Conservation (phyloP, 169 alveolate species). For the Cryptosporidium xiaoi region DNA sequence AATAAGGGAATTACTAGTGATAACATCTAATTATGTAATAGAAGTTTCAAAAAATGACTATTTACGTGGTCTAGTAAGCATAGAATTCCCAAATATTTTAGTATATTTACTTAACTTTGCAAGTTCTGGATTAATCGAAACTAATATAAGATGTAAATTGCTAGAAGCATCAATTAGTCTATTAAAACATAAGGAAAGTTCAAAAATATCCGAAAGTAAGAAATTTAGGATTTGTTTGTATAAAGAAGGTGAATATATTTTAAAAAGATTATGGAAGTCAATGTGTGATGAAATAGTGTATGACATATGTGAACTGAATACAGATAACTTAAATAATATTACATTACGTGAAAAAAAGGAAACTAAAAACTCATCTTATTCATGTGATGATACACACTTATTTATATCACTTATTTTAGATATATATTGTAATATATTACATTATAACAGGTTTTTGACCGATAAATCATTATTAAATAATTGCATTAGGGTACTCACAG, state of each 20-base stretch:
- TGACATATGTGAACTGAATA: not conserved
- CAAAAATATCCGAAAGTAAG: constrained; percentile 26
- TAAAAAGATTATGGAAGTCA: constrained; percentile 40
- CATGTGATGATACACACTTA: not conserved
- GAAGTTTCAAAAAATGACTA: constrained; percentile 3
- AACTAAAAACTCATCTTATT: not conserved
- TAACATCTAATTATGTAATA: constrained; percentile 14
- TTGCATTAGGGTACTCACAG: constrained; percentile 15
- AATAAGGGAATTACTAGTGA: constrained; percentile 17
- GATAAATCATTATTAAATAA: not conserved
- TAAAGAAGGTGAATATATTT: not conserved
- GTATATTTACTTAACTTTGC: constrained; percentile 22
- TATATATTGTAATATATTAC: constrained; percentile 32
- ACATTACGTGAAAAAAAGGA: not conserved
- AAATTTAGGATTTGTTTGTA: constrained; percentile 20
- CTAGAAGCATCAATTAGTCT: constrained; percentile 18
- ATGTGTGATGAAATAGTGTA: not conserved
- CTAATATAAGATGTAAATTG: constrained; percentile 24
- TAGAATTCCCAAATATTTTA: constrained; percentile 36
- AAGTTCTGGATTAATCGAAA: constrained; percentile 25
- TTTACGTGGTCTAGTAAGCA: constrained; percentile 5
- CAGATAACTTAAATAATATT: not conserved
- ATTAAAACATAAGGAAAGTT: constrained; percentile 6
- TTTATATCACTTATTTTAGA: constrained; percentile 18
- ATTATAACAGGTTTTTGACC: constrained; percentile 33